phyloP scores from a whole-genome alignment of 192 early-diverging fungal species.

The Dimargaris verticillata region DNA sequence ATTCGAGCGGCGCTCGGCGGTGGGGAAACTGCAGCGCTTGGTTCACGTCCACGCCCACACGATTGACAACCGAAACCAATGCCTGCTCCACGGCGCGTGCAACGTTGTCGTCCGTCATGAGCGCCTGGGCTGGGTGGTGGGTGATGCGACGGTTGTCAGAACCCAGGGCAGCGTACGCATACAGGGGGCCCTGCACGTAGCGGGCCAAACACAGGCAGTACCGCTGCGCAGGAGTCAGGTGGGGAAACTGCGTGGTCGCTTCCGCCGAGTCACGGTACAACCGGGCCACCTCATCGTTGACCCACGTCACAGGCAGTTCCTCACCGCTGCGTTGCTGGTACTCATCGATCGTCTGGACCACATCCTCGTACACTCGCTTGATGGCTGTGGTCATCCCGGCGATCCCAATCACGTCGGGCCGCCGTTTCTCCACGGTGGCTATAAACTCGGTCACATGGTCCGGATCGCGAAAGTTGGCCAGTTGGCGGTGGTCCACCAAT shows the following conservation, averaged over 20 bases:
- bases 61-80: conserved; percentile 70
- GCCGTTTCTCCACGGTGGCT: conserved; percentile 36
- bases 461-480: conserved; percentile 38
- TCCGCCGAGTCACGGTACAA: conserved; percentile 65
- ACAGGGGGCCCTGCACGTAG: conserved; percentile 63
- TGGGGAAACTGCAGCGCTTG: conserved; percentile 48
- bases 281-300: conserved; percentile 78
- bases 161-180: conserved; percentile 65
- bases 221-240: conserved; percentile 46
- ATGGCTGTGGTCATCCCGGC: conserved; percentile 61
- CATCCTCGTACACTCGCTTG: conserved; percentile 52
- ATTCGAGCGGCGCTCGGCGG: conserved; percentile 55
- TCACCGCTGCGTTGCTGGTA: conserved; percentile 28
- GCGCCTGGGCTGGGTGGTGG: conserved; percentile 58
- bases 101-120: conserved; percentile 49
- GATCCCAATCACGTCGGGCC: conserved; percentile 66
- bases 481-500: conserved; percentile 39
- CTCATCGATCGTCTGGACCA: conserved; percentile 36
- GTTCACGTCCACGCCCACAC: conserved; percentile 82
- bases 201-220: conserved; percentile 80
- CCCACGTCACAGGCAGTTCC: conserved; percentile 44
- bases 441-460: conserved; percentile 27
- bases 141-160: conserved; percentile 38
- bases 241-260: conserved; percentile 52
- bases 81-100: conserved; percentile 61